These are phyloP conservation scores for Fusarium buxicola DNA, from an alignment of 2,329 filamentous ascomycete genomes.

Conservation along the genomic window DNA sequence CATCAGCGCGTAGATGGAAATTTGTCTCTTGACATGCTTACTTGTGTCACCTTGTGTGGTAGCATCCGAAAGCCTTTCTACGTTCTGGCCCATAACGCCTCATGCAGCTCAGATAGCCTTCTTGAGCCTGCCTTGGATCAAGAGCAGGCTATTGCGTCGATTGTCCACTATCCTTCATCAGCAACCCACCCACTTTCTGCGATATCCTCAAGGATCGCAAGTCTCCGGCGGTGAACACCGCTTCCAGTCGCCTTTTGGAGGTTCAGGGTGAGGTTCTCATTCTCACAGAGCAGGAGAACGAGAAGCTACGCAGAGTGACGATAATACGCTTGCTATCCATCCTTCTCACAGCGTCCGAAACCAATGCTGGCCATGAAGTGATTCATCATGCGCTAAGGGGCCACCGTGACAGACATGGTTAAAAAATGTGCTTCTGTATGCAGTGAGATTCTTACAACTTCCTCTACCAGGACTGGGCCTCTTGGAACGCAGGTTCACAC, in stretches of 20 bases:
- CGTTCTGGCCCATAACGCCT: constrained; percentile 18
- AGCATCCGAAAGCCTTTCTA: constrained; percentile 16
- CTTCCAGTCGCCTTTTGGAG: constrained; percentile 11
- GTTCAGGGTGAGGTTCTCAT: constrained; percentile 13
- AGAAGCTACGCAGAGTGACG: constrained; percentile 7
- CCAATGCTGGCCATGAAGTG: background rate
- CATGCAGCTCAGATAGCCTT: constrained; percentile 31
- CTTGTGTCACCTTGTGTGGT: too few relatives aligned
- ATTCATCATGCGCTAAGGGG: background rate
- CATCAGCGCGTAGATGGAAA: constrained; percentile 47
- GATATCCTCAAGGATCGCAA: constrained; percentile 31
- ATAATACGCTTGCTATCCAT: background rate
- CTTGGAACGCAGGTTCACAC: background rate
- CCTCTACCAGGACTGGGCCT: background rate
- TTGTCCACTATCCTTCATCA: constrained; percentile 33
- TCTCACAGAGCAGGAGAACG: constrained; percentile 4
- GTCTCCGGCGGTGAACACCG: constrained; percentile 42
- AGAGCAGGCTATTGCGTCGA: background rate
- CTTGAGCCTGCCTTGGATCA: constrained; percentile 16
- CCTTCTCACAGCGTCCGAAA: background rate
- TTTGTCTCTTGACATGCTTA: constrained; percentile 1
- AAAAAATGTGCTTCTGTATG: too few relatives aligned
- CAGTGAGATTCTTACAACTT: too few relatives aligned
- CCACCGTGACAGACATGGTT: background rate
- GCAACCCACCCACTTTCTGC: constrained; percentile 34